A percentile compares a stretch with the other conserved stretches of the same genome.
Evolutionary conservation across 768 basidiomycete species (phyloP).

Genomic region (Pholiota molesta): DNA sequence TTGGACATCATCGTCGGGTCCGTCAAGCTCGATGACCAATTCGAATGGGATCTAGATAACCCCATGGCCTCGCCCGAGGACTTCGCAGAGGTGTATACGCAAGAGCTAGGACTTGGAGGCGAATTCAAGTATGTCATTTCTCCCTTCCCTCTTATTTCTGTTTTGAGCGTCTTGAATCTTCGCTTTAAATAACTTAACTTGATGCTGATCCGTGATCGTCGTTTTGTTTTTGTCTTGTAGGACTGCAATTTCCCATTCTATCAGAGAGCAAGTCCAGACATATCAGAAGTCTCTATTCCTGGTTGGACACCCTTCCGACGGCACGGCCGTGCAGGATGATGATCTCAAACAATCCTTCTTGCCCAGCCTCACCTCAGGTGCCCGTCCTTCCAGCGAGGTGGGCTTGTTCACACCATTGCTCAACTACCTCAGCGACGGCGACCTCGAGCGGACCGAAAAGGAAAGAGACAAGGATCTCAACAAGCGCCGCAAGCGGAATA

Average conservation of each 20-base stretch:
- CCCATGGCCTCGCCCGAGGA: constrained; percentile 82
- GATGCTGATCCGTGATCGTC: constrained; percentile 8
- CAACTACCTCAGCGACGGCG: constrained; percentile 85
- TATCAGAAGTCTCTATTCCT: constrained; percentile 93
- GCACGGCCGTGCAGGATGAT: constrained; percentile 79
- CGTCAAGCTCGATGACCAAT: constrained; percentile 93
- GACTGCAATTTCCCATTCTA: constrained; percentile 93
- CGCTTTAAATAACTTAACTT: neutral
- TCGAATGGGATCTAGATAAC: constrained; percentile 96
- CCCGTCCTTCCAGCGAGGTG: constrained; percentile 79
- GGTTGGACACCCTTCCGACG: constrained; percentile 85
- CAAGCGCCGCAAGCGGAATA: constrained; percentile 83
- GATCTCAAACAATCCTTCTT: constrained; percentile 91
- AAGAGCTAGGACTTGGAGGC: constrained; percentile 86
- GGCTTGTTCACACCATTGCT: constrained; percentile 86
- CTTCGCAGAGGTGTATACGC: constrained; percentile 85
- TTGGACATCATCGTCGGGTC: constrained; percentile 94
- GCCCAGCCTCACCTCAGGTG: constrained; percentile 71
- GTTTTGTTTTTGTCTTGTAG: constrained; percentile 40
- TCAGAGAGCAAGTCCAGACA: constrained; percentile 91
- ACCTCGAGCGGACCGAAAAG: constrained; percentile 87
- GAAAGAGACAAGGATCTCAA: constrained; percentile 93
- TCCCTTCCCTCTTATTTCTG: neutral
- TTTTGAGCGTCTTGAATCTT: neutral
- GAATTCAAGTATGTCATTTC: constrained; percentile 80